Conservation (phyloP, 176 grass and related monocot species). For the Oryza nivara region DNA sequence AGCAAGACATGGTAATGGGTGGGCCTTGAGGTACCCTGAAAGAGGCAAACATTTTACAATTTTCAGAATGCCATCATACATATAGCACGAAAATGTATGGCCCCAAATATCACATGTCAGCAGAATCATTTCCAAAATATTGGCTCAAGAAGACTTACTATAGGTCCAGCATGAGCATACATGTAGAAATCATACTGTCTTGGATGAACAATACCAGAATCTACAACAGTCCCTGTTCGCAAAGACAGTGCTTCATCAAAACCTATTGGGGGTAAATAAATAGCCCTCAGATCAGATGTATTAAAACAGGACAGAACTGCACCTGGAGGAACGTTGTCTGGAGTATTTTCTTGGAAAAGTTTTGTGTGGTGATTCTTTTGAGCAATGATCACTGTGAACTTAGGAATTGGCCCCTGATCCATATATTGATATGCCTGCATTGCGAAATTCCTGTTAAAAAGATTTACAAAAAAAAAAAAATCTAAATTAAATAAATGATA, state of each 20-base stretch:
- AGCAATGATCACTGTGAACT: constrained; percentile 87
- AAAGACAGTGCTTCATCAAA: constrained; percentile 10
- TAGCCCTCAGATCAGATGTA: background rate
- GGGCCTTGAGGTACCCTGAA: constrained; percentile 81
- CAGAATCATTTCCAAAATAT: constrained; percentile 13
- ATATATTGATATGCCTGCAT: constrained; percentile 75
- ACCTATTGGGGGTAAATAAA: background rate
- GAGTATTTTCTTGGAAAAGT: constrained; percentile 71
- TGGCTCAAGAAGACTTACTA: constrained; percentile 59
- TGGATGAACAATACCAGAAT: constrained; percentile 80
- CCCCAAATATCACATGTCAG: background rate
- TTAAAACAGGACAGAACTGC: constrained; percentile 19
- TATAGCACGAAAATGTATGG: constrained; percentile 31
- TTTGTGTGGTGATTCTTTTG: constrained; percentile 98
- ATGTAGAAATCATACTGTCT: constrained; percentile 94
- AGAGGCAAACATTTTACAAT: constrained; percentile 15
- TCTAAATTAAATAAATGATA: background rate
- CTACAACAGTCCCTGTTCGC: constrained; percentile 73
- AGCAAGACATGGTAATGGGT: constrained; percentile 90
- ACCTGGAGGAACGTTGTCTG: constrained; percentile 90
- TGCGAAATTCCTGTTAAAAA: constrained; percentile 34
- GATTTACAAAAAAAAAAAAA: constrained; percentile 1
- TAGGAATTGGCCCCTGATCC: constrained; percentile 61
- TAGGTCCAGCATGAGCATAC: constrained; percentile 84
- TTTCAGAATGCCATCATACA: constrained; percentile 26